Percentiles rank a stretch among this genome's conserved stretches.
phyloP scores from a whole-genome alignment of 768 basidiomycete genomes.

The Podaxis pistillaris region DNA sequence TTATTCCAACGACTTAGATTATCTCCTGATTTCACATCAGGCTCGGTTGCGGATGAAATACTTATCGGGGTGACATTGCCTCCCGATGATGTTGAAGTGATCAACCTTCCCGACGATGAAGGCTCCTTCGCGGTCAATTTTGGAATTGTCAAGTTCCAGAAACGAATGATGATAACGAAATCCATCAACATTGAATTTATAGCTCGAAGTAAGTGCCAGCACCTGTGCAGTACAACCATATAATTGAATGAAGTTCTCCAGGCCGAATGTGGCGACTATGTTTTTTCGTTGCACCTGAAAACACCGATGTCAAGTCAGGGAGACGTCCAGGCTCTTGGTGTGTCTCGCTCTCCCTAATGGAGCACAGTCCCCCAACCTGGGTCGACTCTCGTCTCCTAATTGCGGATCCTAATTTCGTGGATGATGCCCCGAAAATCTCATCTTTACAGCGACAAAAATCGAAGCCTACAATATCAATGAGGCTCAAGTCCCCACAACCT shows the following conservation, averaged over 20 bases:
- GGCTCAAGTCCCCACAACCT: conserved; percentile 34
- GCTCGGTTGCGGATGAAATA: conserved; percentile 54
- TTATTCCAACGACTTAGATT: conserved; percentile 59
- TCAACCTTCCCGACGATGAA: conserved; percentile 47
- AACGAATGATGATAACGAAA: conserved; percentile 65
- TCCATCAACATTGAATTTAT: conserved; percentile 62
- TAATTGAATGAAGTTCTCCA: conserved; percentile 19
- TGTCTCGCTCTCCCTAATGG: conserved; percentile 48
- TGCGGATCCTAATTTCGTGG: conserved; percentile 24
- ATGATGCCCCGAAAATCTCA: conserved; percentile 3
- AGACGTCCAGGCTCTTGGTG: conserved; percentile 43
- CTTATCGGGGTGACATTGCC: conserved; percentile 41
- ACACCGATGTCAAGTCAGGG: conserved; percentile 5
- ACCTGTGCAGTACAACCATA: neutral
- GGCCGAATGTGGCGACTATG: conserved; percentile 57
- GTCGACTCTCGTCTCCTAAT: conserved; percentile 53
- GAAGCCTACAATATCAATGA: conserved; percentile 34
- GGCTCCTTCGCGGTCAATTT: conserved; percentile 56
- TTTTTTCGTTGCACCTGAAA: conserved; percentile 35
- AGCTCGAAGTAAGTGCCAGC: conserved; percentile 39
- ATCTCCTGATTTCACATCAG: conserved; percentile 49
- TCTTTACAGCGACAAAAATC: conserved; percentile 20
- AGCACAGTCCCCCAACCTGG: conserved; percentile 57
- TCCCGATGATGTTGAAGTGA: conserved; percentile 54
- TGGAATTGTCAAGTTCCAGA: conserved; percentile 58